phyloP scores from a whole-genome alignment of 306 rosid genomes.

The Styphnolobium japonicum region DNA sequence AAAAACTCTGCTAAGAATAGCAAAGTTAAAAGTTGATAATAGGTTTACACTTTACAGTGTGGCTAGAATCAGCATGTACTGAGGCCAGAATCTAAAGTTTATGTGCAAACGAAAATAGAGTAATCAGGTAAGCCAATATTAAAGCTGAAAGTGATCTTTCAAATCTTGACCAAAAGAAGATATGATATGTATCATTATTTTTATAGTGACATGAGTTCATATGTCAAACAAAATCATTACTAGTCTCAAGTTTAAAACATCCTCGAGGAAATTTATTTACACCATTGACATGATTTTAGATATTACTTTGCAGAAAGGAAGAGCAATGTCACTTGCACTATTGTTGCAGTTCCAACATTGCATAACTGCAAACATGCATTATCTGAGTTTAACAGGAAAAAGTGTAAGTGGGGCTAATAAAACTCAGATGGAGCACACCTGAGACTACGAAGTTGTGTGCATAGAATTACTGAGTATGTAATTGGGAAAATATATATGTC shows the following conservation, averaged over 20 bases:
- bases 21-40: background rate
- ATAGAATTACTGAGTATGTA: background rate
- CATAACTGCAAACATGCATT: background rate
- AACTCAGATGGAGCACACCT: background rate
- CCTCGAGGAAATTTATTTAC: background rate
- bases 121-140: background rate
- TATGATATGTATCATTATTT: background rate
- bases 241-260: background rate
- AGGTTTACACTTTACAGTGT: background rate
- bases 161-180: background rate
- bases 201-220: background rate
- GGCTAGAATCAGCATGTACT: background rate
- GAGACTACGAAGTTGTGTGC: background rate
- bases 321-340: background rate
- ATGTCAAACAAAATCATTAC: background rate
- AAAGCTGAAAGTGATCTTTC: background rate
- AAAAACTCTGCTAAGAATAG: background rate
- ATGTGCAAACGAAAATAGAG: background rate
- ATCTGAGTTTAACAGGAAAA: background rate
- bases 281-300: background rate
- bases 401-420: background rate
- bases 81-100: background rate
- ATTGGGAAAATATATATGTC: background rate
- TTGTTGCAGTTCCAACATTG: background rate
- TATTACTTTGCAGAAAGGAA: background rate